These are phyloP conservation scores for Exophiala mesophila DNA, from an alignment of 2,329 filamentous ascomycete species.

Conservation along the genomic window DNA sequence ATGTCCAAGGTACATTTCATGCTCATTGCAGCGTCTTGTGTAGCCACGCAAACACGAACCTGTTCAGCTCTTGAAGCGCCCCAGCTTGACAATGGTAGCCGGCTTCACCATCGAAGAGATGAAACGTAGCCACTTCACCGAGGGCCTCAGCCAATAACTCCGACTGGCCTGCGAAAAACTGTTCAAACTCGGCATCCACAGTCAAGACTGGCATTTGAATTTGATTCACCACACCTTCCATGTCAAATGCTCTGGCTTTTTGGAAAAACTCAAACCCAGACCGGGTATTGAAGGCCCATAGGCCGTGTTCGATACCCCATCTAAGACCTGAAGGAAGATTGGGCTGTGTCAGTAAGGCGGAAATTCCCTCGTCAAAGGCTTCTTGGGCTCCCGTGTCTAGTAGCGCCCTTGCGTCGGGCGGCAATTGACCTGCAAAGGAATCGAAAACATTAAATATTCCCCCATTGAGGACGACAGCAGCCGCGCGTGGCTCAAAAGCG, in stretches of 20 bases:
- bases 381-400: constrained; percentile 19
- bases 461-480: constrained; percentile 3
- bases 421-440: constrained; percentile 6
- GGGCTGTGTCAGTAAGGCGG: constrained; percentile 3
- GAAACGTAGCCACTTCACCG: constrained; percentile 21
- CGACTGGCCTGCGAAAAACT: constrained; percentile 23
- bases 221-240: constrained; percentile 22
- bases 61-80: constrained; percentile 9
- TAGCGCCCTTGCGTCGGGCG: constrained; percentile 14
- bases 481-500: constrained; percentile 7
- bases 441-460: constrained; percentile 8
- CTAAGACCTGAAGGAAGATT: constrained; percentile 20
- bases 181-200: constrained; percentile 24
- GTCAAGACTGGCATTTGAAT: constrained; percentile 27
- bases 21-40: constrained; percentile 7
- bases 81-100: constrained; percentile 27
- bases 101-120: constrained; percentile 23
- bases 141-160: constrained; percentile 18
- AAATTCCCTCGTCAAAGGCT: constrained; percentile 14
- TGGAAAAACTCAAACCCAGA: constrained; percentile 30
- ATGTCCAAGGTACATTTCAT: too few species aligned
- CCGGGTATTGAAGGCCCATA: constrained; percentile 32
- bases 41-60: constrained; percentile 9
- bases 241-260: constrained; percentile 15
- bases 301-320: constrained; percentile 35